Evolutionary conservation across 345 rosid species (phyloP), one percentile per base, ranked within the genome.

Genomic region (Ceriops tagal): DNA sequence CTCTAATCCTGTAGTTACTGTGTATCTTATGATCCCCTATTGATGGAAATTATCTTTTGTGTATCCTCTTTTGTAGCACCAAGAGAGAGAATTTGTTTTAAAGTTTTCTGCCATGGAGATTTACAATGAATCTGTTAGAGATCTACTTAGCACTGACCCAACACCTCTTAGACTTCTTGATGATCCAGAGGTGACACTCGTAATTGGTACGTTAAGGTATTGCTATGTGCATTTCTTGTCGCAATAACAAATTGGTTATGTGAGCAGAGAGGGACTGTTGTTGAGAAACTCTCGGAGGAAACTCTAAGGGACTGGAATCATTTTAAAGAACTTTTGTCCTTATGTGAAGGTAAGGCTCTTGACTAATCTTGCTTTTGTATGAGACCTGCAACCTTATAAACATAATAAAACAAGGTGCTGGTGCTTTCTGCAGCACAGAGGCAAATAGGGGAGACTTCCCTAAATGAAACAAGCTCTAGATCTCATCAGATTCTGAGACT

Each of bases 41-140:
- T 22, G 30, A 56, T 70, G 82, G 53, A 60, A 31, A 6, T 52
- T 37, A 21, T 28, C 15, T 27, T 18, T 28, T 34, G 8, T 28
- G 21, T 28, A 53, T 60, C 37, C 61, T 55, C 73, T 79, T 67
- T 49, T 81, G 71, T 53, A 93, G 96, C 96, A 92, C 77, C 83
- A 85, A 68, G 97, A 89, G 79, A 89, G 97, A 81, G 83, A 84
- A 68, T 93, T 88, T 78, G 43, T 80, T 64, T 65, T 93, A 73
- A 92, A 87, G 82, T 83, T 93, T 73, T 93, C 96, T 67, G 96
- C 98, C 32, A 79, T 92, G 93, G 98, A 93, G 80, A 93, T 93
- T 47, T 93, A 93, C 81, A 93, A 92, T 71, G 97, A 93, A 77
- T 89, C 96, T 74, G 98, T 92, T 60, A 80, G 93, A 75, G 98